A percentile compares a stretch with the other conserved stretches of the same genome.
Conservation (phyloP, 257 asterid species). For the Capsicum baccatum region DNA sequence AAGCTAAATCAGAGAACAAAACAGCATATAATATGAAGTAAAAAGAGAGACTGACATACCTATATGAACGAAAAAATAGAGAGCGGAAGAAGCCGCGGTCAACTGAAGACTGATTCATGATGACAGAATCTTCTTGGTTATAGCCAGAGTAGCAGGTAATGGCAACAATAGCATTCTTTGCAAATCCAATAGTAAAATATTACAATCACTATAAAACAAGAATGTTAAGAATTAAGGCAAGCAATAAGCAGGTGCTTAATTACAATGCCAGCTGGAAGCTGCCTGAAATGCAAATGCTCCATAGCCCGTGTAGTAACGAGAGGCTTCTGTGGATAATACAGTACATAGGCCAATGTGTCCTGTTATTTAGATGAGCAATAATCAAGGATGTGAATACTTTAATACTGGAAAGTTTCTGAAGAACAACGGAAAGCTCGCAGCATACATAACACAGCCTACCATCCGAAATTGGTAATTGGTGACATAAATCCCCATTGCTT, state of each 20-base stretch:
- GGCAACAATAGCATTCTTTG: slow-evolving; percentile 82
- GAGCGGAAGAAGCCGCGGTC: slow-evolving; percentile 98
- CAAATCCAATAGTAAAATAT: slow-evolving; percentile 14
- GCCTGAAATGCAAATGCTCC: slow-evolving; percentile 98
- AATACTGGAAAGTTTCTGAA: neutral
- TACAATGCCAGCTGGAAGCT: slow-evolving; percentile 90
- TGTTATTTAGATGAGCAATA: slow-evolving; percentile 33
- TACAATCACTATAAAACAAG: slow-evolving; percentile 8
- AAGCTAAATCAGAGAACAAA: neutral
- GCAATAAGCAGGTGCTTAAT: slow-evolving; percentile 22
- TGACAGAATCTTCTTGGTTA: slow-evolving; percentile 97
- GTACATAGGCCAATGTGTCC: slow-evolving; percentile 95
- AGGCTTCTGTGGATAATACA: slow-evolving; percentile 95
- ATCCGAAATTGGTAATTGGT: slow-evolving; percentile 96
- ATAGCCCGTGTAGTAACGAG: slow-evolving; percentile 96
- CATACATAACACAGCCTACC: slow-evolving; percentile 48
- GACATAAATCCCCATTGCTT: slow-evolving; percentile 97
- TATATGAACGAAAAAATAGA: slow-evolving; percentile 85
- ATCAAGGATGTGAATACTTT: neutral
- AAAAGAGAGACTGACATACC: neutral
- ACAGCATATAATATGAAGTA: neutral
- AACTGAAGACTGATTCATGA: slow-evolving; percentile 95
- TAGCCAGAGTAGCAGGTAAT: slow-evolving; percentile 93
- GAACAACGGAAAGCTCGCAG: slow-evolving; percentile 24
- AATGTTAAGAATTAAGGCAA: slow-evolving; percentile 10